These are phyloP conservation scores for Dictyostelium brefeldianum DNA, from an alignment of 78 protist species.

Conservation along the genomic window DNA sequence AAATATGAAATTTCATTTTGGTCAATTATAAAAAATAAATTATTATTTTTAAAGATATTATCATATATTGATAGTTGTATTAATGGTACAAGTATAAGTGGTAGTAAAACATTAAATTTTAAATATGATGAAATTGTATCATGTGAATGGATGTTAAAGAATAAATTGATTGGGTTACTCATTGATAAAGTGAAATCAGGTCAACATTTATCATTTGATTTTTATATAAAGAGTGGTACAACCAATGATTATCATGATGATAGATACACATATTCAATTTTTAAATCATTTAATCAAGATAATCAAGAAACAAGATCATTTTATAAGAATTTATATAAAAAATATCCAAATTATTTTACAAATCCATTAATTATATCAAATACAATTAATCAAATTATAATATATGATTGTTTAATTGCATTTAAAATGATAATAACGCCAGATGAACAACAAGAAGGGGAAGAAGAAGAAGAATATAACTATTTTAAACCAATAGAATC, in stretches of 20 bases:
- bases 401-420: background rate
- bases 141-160: constrained; percentile 6
- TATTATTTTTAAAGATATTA: background rate
- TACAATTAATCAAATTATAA: background rate
- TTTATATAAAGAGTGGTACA: too few relatives aligned
- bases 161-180: background rate
- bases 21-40: background rate
- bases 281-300: background rate
- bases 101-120: background rate
- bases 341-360: background rate
- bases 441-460: too few relatives aligned
- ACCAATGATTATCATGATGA: background rate
- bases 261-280: background rate
- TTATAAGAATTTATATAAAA: background rate
- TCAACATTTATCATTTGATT: background rate
- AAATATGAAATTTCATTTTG: constrained; percentile 3
- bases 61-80: background rate
- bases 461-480: too few relatives aligned
- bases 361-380: background rate
- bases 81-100: too few relatives aligned
- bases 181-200: background rate
- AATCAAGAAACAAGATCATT: background rate
- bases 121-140: background rate
- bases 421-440: background rate
- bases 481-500: too few relatives aligned